A percentile compares a stretch with the other conserved stretches of the same genome.
These are phyloP conservation scores for Durusdinium trenchii DNA, from an alignment of 73 alveolate genomes.

Conservation along the genomic window DNA sequence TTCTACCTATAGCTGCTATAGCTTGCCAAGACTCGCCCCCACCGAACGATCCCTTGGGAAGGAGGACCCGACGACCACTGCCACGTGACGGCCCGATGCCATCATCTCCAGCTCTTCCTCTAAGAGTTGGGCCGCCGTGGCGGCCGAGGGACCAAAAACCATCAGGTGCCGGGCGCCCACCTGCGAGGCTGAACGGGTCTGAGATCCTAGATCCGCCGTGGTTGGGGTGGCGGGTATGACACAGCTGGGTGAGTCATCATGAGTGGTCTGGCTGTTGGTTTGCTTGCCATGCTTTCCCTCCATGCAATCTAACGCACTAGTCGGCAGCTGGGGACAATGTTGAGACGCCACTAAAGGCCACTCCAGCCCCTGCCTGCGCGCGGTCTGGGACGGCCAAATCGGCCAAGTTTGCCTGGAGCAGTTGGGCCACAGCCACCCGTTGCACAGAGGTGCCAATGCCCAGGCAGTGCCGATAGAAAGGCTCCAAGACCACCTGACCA, in stretches of 20 bases:
- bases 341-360: neutral
- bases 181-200: too few species aligned
- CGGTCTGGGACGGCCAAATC: constrained; percentile 74
- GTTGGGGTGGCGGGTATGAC: too few species aligned
- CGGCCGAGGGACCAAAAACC: constrained; percentile 56
- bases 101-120: neutral
- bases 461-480: constrained; percentile 39
- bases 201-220: too few species aligned
- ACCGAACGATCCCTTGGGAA: constrained; percentile 50
- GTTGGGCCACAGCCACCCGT: constrained; percentile 31
- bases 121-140: constrained; percentile 25
- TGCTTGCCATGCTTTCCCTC: too few species aligned
- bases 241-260: too few species aligned
- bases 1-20: too few species aligned
- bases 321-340: neutral
- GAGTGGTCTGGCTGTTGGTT: too few species aligned
- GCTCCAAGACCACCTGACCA: constrained; percentile 32
- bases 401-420: constrained; percentile 14
- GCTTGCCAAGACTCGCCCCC: constrained; percentile 19
- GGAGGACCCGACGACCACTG: constrained; percentile 52
- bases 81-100: neutral
- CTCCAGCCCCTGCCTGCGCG: neutral
- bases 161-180: constrained; percentile 64
- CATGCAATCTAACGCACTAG: neutral
- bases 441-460: neutral